Base-by-base conservation (phyloP, 192 early-diverging fungal genomes). In the Coemansia sp. region DNA sequence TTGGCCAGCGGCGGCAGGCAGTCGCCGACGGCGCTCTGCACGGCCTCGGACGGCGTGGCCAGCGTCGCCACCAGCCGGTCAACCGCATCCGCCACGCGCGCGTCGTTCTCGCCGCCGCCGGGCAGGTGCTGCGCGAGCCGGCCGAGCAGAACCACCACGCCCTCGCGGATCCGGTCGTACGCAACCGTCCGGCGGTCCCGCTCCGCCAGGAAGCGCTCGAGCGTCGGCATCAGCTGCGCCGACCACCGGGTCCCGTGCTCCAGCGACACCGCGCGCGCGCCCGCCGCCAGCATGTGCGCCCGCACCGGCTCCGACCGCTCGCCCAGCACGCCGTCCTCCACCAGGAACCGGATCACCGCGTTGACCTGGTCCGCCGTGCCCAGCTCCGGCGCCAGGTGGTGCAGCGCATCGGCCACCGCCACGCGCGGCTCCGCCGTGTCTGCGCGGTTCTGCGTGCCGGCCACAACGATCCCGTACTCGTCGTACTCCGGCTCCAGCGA, bases 1-100 rank as follows among this genome's bases (percentile, higher is more conserved):
- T 95, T 96, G 58, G 93, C 85, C 47, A 99, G 80, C 15, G 91
- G 89, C n/a, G 96, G 94, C 64, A 99, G 83, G 69, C 98, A 98
- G 71, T 97, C 90, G 11, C 91, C 85, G 36, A 99, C 96, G 8
- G 97, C 94, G 41, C 89, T 85, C 82, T 99, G 98, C 32, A 99
- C 98, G 15, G 90, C 65, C 80, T 99, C 98, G 0, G 94, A 92
- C 10, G 98, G 98, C 18, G 96, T 99, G 36, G 88, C 84, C 49
- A 99, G 83, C 11, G 98, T 92, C 12, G 90, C 94, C 21, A 99
- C 83, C 39, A 99, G 80, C 65, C 91, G 95, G 39, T 91, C 87
- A 7, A 98, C 91, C 45, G 95, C 92, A 2, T 86, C 87, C 7
- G 87, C 87, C 39, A 99, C 89, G 62, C 90, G 90, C 15, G 59